Conservation (phyloP, 345 rosid species). For the Alliaria petiolata region DNA sequence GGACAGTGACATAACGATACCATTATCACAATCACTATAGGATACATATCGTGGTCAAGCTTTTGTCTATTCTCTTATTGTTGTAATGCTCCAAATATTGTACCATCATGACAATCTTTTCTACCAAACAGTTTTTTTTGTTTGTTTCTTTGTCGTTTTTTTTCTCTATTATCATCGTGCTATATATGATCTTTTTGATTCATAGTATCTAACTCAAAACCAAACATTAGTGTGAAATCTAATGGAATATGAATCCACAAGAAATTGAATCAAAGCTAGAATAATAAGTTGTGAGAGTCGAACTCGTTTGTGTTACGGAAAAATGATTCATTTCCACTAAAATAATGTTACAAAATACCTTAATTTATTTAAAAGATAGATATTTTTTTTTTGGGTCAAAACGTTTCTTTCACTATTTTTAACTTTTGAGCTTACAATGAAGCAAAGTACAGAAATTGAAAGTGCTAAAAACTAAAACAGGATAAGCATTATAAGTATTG, state of each 20-base stretch:
- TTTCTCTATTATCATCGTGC: neutral
- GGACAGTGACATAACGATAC: neutral
- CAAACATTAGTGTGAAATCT: neutral
- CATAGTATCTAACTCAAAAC: neutral
- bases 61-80: constrained; percentile 2
- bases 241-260: neutral
- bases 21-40: neutral
- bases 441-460: too few species aligned
- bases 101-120: neutral
- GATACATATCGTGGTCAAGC: neutral
- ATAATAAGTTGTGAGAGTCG: neutral
- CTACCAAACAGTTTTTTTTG: neutral
- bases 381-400: too few species aligned
- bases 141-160: neutral
- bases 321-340: neutral
- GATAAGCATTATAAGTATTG: too few species aligned
- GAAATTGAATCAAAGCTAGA: neutral
- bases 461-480: too few species aligned
- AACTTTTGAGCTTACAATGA: too few species aligned
- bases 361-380: too few species aligned
- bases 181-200: too few species aligned
- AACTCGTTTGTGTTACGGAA: neutral
- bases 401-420: too few species aligned
- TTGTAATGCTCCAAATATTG: neutral
- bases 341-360: neutral